Base-by-base conservation (phyloP, 108 stramenopile species). In the Nitzschia putrida region DNA sequence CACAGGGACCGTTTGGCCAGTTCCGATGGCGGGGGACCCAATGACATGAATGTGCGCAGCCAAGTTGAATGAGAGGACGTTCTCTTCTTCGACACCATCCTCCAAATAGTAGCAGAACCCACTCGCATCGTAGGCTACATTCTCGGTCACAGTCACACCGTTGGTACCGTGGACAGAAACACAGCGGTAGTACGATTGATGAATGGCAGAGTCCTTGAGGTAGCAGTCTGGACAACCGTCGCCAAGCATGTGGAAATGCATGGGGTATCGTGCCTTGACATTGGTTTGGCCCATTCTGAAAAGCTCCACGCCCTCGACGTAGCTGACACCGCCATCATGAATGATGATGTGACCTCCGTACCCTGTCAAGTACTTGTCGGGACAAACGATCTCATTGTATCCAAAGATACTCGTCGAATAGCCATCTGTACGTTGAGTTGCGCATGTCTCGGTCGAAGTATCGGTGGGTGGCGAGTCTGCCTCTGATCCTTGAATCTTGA, bases 251-350 rank as follows among this genome's bases (percentile, higher is more conserved):
- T 84, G 83, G 53, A 72, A 77, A 42, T 82, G 84, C 43, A 79
- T 69, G 10, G 81, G 81, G 58, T 85, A 85, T 3, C 84, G 69
- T 0, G 71, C 84, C 6, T 80, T 64, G 8, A 80, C 64, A 43
- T 85, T 85, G 8, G 84, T 85, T 60, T 82, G 80, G 14, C 84
- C 84, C 84, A 85, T 85, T 10, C 81, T 49, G 40, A 58, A 76
- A 0, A 82, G 57, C 49, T 82, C 64, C 3, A 82, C 74, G 16
- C 82, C 82, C 56, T 70, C 65, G 7, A 86, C 69, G 47, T 49
- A 64, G 12, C 60, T 77, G 7, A 24, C 34, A 18, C 74, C 82
- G 22, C 64, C 69, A 6, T 57, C 40, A 16, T 42, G 55, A 25
- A 72, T 42, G 39, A 83, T 81, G 56, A 77, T 61, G 45, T 85